Evolutionary conservation across 371 early-diverging fungal species (phyloP), one percentile per base, ranked within the genome.

Genomic region (Thermomucor indicae-seudaticae): DNA sequence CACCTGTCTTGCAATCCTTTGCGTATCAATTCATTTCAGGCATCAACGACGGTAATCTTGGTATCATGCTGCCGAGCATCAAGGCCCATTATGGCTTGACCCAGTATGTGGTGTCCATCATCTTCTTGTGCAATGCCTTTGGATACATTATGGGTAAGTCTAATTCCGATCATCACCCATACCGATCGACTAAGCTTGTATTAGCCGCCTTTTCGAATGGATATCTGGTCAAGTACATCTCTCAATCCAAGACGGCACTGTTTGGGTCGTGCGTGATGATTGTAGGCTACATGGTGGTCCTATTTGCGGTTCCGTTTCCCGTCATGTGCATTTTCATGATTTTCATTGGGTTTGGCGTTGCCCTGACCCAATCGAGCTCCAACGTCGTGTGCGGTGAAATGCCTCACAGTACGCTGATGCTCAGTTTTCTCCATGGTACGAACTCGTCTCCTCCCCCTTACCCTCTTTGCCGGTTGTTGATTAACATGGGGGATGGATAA

Each of bases 371-470:
- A 37, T 54, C 58, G 2, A 44, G 55, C 16, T 14, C 53, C 10
- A 65, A 65, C 23, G 60, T 65, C 14, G 51, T 60, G 11, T 56
- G 53, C 38, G 55, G 57, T 14, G 55, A 53, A 8, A 45, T 56
- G 47, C 60, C 60, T 2, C 31, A 55, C 19, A 37, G 41, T 10
- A 65, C 59, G 3, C 37, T 53, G 14, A 53, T 56, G 38, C 38
- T 65, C 1, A 60, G 57, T 35, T 50, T 65, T n/a, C 49, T 65
- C 22, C 60, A 65, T 54, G 65, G 65, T 60, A 57, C 40, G 47
- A 28, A n/a, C 3, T 17, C 5, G 24, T 5, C 23, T 19, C 7
- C n/a, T n/a, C n/a, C n/a, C n/a, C n/a, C n/a, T n/a, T n/a, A n/a
- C n/a, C n/a, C n/a, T n/a, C n/a, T n/a, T n/a, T n/a, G n/a, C n/a